These are phyloP conservation scores for Nakaseomyces kungkrabaensis DNA, from an alignment of 1,139 yeast genomes.

Conservation along the genomic window DNA sequence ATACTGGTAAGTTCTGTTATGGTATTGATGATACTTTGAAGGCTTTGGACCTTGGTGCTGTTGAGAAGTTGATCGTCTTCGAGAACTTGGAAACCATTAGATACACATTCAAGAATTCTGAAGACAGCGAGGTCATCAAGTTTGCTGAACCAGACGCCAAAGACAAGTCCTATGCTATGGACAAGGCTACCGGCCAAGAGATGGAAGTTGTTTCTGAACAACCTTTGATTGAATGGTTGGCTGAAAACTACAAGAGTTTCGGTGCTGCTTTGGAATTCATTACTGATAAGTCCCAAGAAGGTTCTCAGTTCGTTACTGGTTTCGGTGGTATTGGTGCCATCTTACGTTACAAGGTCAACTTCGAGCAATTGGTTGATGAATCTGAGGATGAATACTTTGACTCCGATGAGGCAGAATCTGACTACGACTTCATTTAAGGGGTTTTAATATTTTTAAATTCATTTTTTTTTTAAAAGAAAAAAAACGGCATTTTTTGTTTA, in stretches of 20 bases:
- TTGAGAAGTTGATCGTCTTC: slow-evolving; percentile 83
- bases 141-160: slow-evolving; percentile 57
- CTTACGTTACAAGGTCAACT: slow-evolving; percentile 91
- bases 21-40: slow-evolving; percentile 94
- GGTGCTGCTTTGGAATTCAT: slow-evolving; percentile 96
- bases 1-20: slow-evolving; percentile 92
- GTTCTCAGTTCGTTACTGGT: slow-evolving; percentile 95
- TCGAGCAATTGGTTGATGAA: slow-evolving; percentile 86
- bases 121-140: slow-evolving; percentile 66
- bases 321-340: slow-evolving; percentile 98
- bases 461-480: not conserved
- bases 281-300: slow-evolving; percentile 93
- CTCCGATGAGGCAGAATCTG: slow-evolving; percentile 55
- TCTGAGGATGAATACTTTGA: slow-evolving; percentile 84
- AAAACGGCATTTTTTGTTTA: slow-evolving; percentile 2
- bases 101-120: slow-evolving; percentile 75
- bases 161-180: slow-evolving; percentile 68
- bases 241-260: slow-evolving; percentile 85
- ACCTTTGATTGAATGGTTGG: slow-evolving; percentile 90
- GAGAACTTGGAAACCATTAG: slow-evolving; percentile 83
- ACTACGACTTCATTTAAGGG: slow-evolving; percentile 31
- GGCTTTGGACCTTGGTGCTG: slow-evolving; percentile 92
- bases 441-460: not conserved
- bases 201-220: slow-evolving; percentile 79
- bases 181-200: slow-evolving; percentile 79